These are phyloP conservation scores for Paulownia fortunei DNA, from an alignment of 257 asterid genomes.

Conservation along the genomic window DNA sequence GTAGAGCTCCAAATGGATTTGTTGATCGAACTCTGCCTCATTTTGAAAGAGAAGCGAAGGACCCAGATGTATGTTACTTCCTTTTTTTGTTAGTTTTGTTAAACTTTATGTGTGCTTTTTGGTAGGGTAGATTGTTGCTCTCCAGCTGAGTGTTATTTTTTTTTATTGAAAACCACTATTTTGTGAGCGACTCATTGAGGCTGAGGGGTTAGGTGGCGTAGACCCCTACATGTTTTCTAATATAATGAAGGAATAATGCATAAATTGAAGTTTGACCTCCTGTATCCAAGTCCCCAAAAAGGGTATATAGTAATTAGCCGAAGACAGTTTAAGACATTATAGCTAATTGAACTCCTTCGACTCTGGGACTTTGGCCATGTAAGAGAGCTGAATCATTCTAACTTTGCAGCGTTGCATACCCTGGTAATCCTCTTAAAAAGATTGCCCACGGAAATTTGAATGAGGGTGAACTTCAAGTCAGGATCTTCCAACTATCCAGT, in stretches of 20 bases:
- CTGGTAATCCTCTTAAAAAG: neutral
- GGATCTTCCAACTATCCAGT: neutral
- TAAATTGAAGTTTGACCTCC: constrained; percentile 1
- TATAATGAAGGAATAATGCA: neutral
- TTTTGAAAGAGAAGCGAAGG: constrained; percentile 79
- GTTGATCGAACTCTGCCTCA: constrained; percentile 95
- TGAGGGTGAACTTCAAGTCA: neutral
- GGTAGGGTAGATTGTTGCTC: constrained; percentile 15
- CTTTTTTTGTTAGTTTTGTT: neutral
- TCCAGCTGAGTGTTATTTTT: neutral
- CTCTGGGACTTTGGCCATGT: neutral
- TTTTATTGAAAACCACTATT: neutral
- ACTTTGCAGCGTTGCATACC: neutral
- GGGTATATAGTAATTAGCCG: neutral
- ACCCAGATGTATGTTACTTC: constrained; percentile 73
- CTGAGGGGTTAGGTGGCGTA: neutral
- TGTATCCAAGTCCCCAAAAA: neutral
- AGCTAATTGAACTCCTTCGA: neutral
- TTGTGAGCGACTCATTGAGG: constrained; percentile 7
- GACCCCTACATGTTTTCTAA: neutral
- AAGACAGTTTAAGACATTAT: constrained; percentile 1
- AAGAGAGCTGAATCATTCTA: neutral
- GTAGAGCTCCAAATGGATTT: constrained; percentile 96
- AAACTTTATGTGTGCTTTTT: constrained; percentile 20
- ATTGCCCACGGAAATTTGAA: neutral